These are phyloP conservation scores for Trichophyton mentagrophytes DNA, from an alignment of 2,329 filamentous ascomycete genomes.

Conservation along the genomic window DNA sequence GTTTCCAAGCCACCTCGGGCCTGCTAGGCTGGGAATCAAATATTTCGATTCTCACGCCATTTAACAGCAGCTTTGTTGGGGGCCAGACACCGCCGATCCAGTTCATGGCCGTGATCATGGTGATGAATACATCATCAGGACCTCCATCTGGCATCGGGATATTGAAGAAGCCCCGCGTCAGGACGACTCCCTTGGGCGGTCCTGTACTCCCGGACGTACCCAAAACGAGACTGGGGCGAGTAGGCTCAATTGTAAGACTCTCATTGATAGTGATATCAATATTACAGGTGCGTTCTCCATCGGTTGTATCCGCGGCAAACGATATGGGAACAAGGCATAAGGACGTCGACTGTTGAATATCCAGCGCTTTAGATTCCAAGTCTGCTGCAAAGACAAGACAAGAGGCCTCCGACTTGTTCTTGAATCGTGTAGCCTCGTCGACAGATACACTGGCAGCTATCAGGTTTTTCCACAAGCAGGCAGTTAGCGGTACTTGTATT, in stretches of 20 bases:
- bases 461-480: background rate
- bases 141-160: background rate
- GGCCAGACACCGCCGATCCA: background rate
- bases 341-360: background rate
- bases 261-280: background rate
- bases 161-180: background rate
- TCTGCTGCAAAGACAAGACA: background rate
- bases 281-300: background rate
- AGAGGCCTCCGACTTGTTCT: background rate
- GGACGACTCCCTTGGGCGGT: conserved; percentile 29
- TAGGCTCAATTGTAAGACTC: background rate
- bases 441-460: background rate
- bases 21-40: background rate
- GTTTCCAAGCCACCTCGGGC: background rate
- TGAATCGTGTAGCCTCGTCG: background rate
- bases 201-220: conserved; percentile 38
- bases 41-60: background rate
- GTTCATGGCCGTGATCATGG: background rate
- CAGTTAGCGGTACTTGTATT: background rate
- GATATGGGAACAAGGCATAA: background rate
- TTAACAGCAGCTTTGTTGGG: background rate
- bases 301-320: background rate
- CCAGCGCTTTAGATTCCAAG: background rate
- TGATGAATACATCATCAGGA: background rate
- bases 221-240: conserved; percentile 25